phyloP scores from a whole-genome alignment of 192 early-diverging fungal genomes.

The Pecoramyces ruminantium region DNA sequence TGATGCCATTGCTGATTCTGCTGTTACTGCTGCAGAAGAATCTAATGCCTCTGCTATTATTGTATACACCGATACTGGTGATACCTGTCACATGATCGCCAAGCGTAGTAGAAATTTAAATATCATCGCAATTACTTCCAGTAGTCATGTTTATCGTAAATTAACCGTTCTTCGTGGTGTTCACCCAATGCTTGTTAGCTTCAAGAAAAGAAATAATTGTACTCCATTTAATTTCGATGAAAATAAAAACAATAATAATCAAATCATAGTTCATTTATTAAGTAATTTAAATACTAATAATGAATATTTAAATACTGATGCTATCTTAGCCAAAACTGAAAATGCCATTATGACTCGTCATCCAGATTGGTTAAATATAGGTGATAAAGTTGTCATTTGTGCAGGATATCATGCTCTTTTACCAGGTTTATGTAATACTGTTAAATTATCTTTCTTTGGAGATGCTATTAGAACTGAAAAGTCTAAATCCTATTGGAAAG shows the following conservation, averaged over 20 bases:
- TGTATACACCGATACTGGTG: constrained; percentile 12
- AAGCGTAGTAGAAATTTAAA: constrained; percentile 21
- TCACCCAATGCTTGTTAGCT: not conserved
- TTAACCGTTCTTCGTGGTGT: constrained; percentile 18
- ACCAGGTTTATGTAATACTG: constrained; percentile 24
- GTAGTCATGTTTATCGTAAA: constrained; percentile 15
- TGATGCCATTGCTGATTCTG: constrained; percentile 83
- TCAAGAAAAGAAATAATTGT: not conserved
- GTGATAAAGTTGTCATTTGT: constrained; percentile 23
- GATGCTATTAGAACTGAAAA: not conserved
- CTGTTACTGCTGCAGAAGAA: constrained; percentile 66
- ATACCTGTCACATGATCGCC: constrained; percentile 8
- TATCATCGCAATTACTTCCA: constrained; percentile 27
- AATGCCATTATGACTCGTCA: constrained; percentile 12
- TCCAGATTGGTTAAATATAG: constrained; percentile 5
- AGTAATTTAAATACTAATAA: not conserved
- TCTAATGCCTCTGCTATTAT: constrained; percentile 18
- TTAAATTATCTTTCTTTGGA: constrained; percentile 6
- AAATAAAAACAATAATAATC: not conserved
- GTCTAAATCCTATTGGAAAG: not conserved
- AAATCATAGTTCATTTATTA: not conserved
- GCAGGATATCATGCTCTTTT: constrained; percentile 20
- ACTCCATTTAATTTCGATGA: not conserved
- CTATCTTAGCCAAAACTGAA: constrained; percentile 24
- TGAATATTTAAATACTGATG: constrained; percentile 14